Base-by-base conservation (phyloP, 345 rosid genomes). In the Acer negundo region DNA sequence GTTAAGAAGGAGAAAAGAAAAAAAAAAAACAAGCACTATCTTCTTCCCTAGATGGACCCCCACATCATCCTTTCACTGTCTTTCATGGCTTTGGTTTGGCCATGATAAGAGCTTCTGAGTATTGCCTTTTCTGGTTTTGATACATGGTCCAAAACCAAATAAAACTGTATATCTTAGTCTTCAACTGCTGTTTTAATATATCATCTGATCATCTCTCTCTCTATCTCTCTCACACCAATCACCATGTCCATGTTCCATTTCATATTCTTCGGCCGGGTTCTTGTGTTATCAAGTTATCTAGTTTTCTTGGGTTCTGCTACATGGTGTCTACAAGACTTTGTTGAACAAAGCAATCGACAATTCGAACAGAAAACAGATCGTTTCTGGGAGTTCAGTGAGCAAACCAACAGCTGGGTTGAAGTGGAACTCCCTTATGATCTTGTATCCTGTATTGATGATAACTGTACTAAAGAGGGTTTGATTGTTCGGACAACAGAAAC, bases 391-490 rank as follows among this genome's bases (percentile, higher is more conserved):
- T 91, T 83, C 68, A 80, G 87, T 13, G 91, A 86, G 82, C 67
- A 82, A 74, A 83, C 90, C 79, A 86, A 81, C 77, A 82, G 67
- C 22, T 88, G 91, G 93, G 85, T 90, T 71, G 90, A 91, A 81
- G 82, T 87, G 46, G 61, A 88, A 72, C 87, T 88, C 58, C 93
- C 96, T n/a, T 87, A 85, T 81, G 88, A 87, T n/a, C 88, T 90
- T 26, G 80, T 91, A 67, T 83, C 88, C 61, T 91, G 93, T 81
- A 85, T 85, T 73, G 61, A 86, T 75, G 83, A 80, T 19, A 84
- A 87, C 84, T 91, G 93, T 69, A 85, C 84, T 42, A 87, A 81
- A 78, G 85, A 85, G 77, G 93, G 90, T 31, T 77, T 75, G 80
- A 87, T 91, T 73, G 77, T 78, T 66, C 79, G 38, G 76, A 47